phyloP scores from a whole-genome alignment of 2,329 filamentous ascomycete genomes.

The Cadophora luteo-olivacea region DNA sequence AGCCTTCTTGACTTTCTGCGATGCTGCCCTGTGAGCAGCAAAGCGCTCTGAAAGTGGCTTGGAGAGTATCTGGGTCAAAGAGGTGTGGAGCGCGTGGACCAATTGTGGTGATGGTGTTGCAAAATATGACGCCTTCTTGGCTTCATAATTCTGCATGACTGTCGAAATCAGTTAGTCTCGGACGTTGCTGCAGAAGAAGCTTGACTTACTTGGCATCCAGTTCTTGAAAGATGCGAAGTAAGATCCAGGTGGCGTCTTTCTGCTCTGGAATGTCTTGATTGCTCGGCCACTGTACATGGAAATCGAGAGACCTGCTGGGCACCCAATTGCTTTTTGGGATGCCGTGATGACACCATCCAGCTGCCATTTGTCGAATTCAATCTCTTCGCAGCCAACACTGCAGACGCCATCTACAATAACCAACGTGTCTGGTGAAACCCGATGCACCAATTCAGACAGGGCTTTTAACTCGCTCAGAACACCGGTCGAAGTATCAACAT shows the following conservation, averaged over 20 bases:
- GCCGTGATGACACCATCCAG: conserved; percentile 93
- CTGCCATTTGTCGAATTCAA: conserved; percentile 93
- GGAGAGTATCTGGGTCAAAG: conserved; percentile 84
- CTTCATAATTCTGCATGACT: conserved; percentile 99
- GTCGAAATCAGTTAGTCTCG: conserved; percentile 18
- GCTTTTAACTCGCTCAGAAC: conserved; percentile 90
- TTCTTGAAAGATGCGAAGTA: conserved; percentile 99
- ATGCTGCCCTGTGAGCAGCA: conserved; percentile 77
- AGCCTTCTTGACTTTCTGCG: conserved; percentile 85
- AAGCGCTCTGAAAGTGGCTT: conserved; percentile 83
- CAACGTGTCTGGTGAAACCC: conserved; percentile 88
- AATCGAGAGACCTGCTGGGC: conserved; percentile 92
- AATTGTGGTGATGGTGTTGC: conserved; percentile 95
- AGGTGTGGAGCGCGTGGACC: conserved; percentile 89
- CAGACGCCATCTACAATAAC: conserved; percentile 96
- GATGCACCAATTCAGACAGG: conserved; percentile 81
- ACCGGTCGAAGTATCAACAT: conserved; percentile 96
- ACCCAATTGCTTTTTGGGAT: conserved; percentile 95
- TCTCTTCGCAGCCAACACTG: conserved; percentile 95
- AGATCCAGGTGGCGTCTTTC: conserved; percentile 81
- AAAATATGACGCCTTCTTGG: conserved; percentile 97
- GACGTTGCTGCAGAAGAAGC: neutral
- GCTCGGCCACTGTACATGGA: conserved; percentile 91
- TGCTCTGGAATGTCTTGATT: conserved; percentile 77
- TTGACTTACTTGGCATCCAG: conserved; percentile 81